These are phyloP conservation scores for Lactarius pseudohatsudake DNA, from an alignment of 768 basidiomycete species.

Conservation along the genomic window DNA sequence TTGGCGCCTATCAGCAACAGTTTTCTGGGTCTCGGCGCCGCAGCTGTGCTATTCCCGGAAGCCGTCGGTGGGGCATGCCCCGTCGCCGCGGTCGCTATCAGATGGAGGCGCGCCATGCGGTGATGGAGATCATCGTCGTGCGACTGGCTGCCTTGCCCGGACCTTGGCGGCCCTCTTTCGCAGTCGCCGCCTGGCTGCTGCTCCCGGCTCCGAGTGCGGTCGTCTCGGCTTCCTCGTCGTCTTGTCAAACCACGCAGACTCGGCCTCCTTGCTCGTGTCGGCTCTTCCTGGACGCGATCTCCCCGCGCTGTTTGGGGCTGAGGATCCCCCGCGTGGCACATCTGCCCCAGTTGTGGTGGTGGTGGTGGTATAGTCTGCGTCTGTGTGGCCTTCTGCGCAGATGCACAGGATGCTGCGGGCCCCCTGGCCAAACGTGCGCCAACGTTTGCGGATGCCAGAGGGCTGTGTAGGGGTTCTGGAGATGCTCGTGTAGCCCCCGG, in stretches of 20 bases:
- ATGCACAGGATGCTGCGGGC: conserved; percentile 18
- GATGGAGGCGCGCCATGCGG: not conserved
- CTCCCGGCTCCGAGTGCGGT: not conserved
- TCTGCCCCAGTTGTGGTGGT: not conserved
- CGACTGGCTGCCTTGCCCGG: not conserved
- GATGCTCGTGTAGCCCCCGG: not conserved
- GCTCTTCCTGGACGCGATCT: not conserved
- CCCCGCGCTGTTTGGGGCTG: not conserved
- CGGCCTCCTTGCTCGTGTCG: not conserved
- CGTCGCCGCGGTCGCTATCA: not conserved
- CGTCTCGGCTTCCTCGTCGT: not conserved
- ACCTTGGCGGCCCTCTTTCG: not conserved
- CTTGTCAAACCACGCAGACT: not conserved
- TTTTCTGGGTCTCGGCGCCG: too few species aligned
- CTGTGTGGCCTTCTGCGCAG: not conserved
- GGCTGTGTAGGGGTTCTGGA: not conserved
- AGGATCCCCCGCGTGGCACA: too few species aligned
- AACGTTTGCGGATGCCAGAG: not conserved
- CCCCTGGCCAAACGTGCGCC: conserved; percentile 12
- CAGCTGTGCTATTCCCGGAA: not conserved
- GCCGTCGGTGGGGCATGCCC: not conserved
- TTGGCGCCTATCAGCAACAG: conserved; percentile 1
- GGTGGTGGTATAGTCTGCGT: not conserved
- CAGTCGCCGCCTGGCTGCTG: not conserved
- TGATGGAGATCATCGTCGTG: not conserved